These are phyloP conservation scores for Trichosporon ovoides DNA, from an alignment of 1,284 basidiomycete species.

Conservation along the genomic window DNA sequence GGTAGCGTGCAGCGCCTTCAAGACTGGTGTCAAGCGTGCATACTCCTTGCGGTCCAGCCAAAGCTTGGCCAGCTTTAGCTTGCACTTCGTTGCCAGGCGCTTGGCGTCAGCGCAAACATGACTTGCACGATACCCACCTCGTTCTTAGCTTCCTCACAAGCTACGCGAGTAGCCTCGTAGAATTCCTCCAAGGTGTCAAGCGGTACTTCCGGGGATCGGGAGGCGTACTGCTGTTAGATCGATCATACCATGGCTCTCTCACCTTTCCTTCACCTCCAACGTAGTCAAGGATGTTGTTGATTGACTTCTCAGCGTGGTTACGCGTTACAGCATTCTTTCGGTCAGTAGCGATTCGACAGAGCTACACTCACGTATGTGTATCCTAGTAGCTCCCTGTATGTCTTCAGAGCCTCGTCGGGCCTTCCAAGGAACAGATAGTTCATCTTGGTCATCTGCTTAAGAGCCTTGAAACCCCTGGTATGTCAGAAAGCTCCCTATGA, in stretches of 20 bases:
- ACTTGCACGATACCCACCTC: constrained; percentile 58
- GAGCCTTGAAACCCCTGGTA: constrained; percentile 94
- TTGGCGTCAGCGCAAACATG: constrained; percentile 42
- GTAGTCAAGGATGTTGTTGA: constrained; percentile 97
- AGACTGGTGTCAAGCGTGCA: constrained; percentile 68
- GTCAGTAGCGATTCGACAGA: background rate
- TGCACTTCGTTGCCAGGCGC: constrained; percentile 91
- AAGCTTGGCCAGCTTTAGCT: constrained; percentile 92
- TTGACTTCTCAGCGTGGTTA: constrained; percentile 84
- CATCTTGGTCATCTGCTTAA: constrained; percentile 96
- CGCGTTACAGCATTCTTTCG: constrained; percentile 40
- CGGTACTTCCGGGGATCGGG: constrained; percentile 57
- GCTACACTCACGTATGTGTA: constrained; percentile 66
- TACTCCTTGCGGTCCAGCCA: constrained; percentile 97
- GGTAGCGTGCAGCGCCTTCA: constrained; percentile 52
- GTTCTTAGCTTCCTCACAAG: constrained; percentile 88
- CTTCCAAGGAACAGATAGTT: constrained; percentile 73
- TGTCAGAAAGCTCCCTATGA: constrained; percentile 11
- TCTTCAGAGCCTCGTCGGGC: constrained; percentile 76
- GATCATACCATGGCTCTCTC: constrained; percentile 43
- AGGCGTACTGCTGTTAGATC: constrained; percentile 35
- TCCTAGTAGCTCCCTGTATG: constrained; percentile 76
- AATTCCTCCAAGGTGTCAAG: constrained; percentile 87
- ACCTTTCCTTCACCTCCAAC: constrained; percentile 81
- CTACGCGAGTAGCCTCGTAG: constrained; percentile 86